These are phyloP conservation scores for Laburnicola sp. DNA, from an alignment of 2,329 filamentous ascomycete genomes.

Conservation along the genomic window DNA sequence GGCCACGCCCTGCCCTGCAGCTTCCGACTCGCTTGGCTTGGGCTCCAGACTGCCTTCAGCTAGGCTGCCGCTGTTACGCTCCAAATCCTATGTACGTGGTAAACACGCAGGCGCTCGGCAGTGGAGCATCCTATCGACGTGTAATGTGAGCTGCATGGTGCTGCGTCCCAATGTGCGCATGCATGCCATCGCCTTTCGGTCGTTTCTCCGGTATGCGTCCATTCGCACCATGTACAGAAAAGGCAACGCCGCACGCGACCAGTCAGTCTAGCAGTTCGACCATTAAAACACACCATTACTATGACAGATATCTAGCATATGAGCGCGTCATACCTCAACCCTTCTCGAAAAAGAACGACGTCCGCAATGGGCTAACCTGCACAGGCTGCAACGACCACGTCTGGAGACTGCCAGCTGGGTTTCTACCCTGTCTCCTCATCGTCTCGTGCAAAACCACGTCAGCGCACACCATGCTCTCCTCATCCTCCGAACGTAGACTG, in stretches of 20 bases:
- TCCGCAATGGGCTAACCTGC: slow-evolving; percentile 20
- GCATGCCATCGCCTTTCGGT: slow-evolving; percentile 1
- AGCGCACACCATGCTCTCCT: slow-evolving; percentile 26
- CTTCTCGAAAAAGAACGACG: slow-evolving; percentile 14
- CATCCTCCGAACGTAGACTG: slow-evolving; percentile 18
- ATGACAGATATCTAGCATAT: not conserved
- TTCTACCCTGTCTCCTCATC: slow-evolving; percentile 18
- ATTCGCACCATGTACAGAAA: not conserved
- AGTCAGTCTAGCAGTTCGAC: not conserved
- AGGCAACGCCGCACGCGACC: slow-evolving; percentile 1
- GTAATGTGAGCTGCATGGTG: too few relatives aligned
- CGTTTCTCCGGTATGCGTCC: too few relatives aligned
- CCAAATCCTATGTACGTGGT: too few relatives aligned
- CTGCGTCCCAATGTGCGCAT: too few relatives aligned
- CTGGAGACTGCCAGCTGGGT: slow-evolving; percentile 20
- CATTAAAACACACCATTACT: not conserved
- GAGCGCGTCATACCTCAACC: not conserved
- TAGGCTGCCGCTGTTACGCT: too few relatives aligned
- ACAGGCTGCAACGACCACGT: slow-evolving; percentile 19
- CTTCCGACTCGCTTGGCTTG: slow-evolving; percentile 5
- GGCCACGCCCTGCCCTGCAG: too few relatives aligned
- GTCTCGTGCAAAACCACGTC: slow-evolving; percentile 20
- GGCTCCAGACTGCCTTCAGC: not conserved
- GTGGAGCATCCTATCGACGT: too few relatives aligned
- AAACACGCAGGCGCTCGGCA: too few relatives aligned